phyloP scores from a whole-genome alignment of 192 early-diverging fungal genomes.

The Podila epicladia region DNA sequence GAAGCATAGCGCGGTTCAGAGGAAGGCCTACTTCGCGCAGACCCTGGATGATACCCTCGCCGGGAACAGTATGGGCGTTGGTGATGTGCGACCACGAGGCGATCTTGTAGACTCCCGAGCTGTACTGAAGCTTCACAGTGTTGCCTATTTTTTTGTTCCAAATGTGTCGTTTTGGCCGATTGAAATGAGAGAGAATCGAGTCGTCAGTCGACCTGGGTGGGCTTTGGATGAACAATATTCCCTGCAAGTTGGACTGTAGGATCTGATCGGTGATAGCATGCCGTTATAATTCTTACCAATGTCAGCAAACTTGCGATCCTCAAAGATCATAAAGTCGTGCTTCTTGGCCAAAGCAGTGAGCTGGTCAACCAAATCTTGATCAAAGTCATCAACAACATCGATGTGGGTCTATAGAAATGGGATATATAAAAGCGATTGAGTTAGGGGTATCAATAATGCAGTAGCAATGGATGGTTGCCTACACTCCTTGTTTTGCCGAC shows the following conservation, averaged over 20 bases:
- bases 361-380: constrained; percentile 77
- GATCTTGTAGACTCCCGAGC: constrained; percentile 90
- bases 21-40: constrained; percentile 89
- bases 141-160: constrained; percentile 66
- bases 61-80: constrained; percentile 94
- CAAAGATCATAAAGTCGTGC: constrained; percentile 97
- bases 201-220: not conserved
- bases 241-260: too few relatives aligned
- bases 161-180: not conserved
- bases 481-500: too few relatives aligned
- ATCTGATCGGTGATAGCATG: too few relatives aligned
- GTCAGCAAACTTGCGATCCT: constrained; percentile 99
- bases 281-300: constrained; percentile 68
- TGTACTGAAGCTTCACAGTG: constrained; percentile 97
- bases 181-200: not conserved
- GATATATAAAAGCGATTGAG: not conserved
- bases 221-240: too few relatives aligned
- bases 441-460: not conserved
- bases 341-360: constrained; percentile 80
- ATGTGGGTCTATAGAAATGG: constrained; percentile 82
- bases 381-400: constrained; percentile 95
- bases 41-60: constrained; percentile 95
- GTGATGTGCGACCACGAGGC: constrained; percentile 96
- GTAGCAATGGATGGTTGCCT: too few relatives aligned
- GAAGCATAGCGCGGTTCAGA: constrained; percentile 78